Evolutionary conservation across 73 alveolate genomes (phyloP).

Genomic region (Paramecium caudatum): DNA sequence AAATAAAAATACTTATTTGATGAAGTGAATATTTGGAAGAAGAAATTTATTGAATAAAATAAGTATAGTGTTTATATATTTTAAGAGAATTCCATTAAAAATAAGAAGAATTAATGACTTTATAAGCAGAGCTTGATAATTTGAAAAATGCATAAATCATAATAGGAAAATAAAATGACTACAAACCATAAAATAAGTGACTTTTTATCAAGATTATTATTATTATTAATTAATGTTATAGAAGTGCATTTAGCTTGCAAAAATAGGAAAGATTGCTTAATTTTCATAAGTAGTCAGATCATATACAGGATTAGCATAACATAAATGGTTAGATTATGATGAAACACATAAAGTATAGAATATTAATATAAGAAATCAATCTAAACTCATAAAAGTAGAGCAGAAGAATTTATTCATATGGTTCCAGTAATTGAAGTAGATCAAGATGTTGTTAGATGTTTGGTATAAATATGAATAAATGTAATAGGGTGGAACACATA

Average conservation of each 20-base stretch:
- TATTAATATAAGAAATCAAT: conserved; percentile 48
- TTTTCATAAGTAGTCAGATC: conserved; percentile 52
- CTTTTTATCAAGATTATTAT: background rate
- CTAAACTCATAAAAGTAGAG: conserved; percentile 78
- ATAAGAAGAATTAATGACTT: background rate
- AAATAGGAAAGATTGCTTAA: conserved; percentile 1
- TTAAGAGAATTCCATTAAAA: background rate
- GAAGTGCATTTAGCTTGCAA: conserved; percentile 17
- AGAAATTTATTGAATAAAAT: conserved; percentile 22
- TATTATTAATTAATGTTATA: conserved; percentile 47
- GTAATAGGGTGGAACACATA: conserved; percentile 75
- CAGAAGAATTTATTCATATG: conserved; percentile 80
- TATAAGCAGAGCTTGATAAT: conserved; percentile 24
- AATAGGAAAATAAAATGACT: conserved; percentile 6
- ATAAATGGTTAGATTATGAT: conserved; percentile 68
- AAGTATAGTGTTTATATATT: background rate
- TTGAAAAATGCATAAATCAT: conserved; percentile 12
- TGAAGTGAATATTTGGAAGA: conserved; percentile 27
- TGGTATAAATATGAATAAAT: conserved; percentile 41
- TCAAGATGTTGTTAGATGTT: conserved; percentile 79
- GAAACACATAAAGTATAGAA: conserved; percentile 42
- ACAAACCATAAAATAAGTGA: background rate
- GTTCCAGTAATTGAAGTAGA: conserved; percentile 81
- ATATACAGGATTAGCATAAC: conserved; percentile 18
- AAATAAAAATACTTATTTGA: conserved; percentile 7